These are phyloP conservation scores for Verticillium isaacii DNA, from an alignment of 2,329 filamentous ascomycete species.

Conservation along the genomic window DNA sequence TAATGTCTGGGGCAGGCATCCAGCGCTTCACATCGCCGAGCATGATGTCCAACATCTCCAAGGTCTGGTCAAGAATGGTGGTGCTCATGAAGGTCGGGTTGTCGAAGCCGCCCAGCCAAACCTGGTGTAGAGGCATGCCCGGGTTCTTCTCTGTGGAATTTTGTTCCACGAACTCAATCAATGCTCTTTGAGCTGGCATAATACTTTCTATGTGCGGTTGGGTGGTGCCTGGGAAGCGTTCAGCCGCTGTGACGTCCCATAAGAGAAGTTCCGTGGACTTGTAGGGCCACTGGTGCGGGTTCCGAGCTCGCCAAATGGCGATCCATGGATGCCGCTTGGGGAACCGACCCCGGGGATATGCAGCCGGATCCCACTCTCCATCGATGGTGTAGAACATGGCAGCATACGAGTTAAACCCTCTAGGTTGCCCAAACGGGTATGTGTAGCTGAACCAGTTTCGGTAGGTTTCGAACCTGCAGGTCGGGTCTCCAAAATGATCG, in stretches of 20 bases:
- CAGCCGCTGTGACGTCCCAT: conserved; percentile 39
- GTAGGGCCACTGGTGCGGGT: conserved; percentile 28
- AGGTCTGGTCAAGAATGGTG: conserved; percentile 36
- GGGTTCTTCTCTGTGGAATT: conserved; percentile 22
- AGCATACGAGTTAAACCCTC: conserved; percentile 27
- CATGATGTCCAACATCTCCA: conserved; percentile 29
- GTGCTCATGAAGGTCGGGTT: conserved; percentile 13
- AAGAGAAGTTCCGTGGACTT: conserved; percentile 43
- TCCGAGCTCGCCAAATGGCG: conserved; percentile 38
- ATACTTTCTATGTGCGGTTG: conserved; percentile 24
- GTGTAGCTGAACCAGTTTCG: conserved; percentile 28
- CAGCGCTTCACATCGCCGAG: conserved; percentile 23
- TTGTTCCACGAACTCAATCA: conserved; percentile 33
- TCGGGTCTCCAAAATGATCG: conserved; percentile 23
- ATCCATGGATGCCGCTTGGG: conserved; percentile 44
- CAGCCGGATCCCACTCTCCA: conserved; percentile 26
- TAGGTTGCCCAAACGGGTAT: conserved; percentile 15
- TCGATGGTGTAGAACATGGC: conserved; percentile 47
- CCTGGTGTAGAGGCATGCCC: conserved; percentile 27
- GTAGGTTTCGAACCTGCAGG: conserved; percentile 22
- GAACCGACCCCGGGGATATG: conserved; percentile 11
- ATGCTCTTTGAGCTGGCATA: conserved; percentile 36
- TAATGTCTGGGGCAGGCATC: conserved; percentile 27
- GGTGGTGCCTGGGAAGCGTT: not conserved
- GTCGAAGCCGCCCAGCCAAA: conserved; percentile 41